phyloP scores from a whole-genome alignment of 2,329 filamentous ascomycete species.

The Calonectria honghensis region DNA sequence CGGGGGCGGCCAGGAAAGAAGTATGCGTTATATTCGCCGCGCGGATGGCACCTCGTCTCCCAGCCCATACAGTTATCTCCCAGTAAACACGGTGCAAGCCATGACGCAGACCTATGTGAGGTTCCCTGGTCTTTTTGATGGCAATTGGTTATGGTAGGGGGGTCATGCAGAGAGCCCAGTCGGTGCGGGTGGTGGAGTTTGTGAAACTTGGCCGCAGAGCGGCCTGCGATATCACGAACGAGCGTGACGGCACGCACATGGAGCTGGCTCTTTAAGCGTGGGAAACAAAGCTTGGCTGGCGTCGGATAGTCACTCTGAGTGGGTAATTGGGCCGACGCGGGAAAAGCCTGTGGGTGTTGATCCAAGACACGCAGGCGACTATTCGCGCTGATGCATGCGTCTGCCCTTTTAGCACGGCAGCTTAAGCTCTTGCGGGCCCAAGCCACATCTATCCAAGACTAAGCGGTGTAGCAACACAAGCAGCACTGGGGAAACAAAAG shows the following conservation, averaged over 20 bases:
- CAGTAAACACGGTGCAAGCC: conserved; percentile 13
- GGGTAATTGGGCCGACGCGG: conserved; percentile 1
- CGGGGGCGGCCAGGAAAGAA: conserved; percentile 3
- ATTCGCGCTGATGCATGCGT: conserved; percentile 5
- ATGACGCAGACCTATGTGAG: conserved; percentile 4
- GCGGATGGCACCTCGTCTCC: neutral
- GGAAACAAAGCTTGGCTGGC: conserved; percentile 17
- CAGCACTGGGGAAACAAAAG: too few species aligned
- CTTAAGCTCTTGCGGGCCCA: neutral
- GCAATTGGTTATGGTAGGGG: neutral
- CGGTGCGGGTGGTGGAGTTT: neutral
- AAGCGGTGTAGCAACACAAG: neutral
- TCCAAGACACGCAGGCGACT: conserved; percentile 17
- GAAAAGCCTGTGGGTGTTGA: conserved; percentile 7
- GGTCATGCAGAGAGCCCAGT: neutral
- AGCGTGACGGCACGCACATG: conserved; percentile 1
- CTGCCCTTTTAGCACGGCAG: conserved; percentile 1
- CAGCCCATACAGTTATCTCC: conserved; percentile 9
- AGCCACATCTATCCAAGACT: conserved; percentile 11
- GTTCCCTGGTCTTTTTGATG: neutral
- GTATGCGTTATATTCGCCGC: neutral
- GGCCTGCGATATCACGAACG: conserved; percentile 1
- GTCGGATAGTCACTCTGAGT: conserved; percentile 1
- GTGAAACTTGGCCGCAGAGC: conserved; percentile 27
- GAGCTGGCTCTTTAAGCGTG: neutral